phyloP scores from a whole-genome alignment of 345 rosid species.

The Raphanus sativus region DNA sequence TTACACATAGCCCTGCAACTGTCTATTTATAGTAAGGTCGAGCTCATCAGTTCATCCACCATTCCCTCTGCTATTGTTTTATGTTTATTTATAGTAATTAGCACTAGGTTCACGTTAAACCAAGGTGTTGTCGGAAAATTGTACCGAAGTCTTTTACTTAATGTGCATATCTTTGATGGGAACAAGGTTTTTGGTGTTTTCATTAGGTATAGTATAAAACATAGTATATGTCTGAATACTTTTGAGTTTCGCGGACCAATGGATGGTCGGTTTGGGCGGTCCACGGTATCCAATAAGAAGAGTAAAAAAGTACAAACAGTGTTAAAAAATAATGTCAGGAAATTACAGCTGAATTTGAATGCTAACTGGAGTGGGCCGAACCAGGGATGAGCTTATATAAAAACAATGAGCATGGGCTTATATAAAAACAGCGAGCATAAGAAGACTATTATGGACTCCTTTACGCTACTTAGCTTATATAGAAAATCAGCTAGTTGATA shows the following conservation, averaged over 20 bases:
- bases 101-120: conserved; percentile 10
- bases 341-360: not conserved
- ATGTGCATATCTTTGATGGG: too few species aligned
- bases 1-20: not conserved
- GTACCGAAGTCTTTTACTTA: too few species aligned
- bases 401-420: too few species aligned
- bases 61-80: conserved; percentile 1
- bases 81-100: conserved; percentile 2
- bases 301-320: not conserved
- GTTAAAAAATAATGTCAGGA: not conserved
- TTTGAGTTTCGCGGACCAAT: not conserved
- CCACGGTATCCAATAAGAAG: conserved; percentile 17
- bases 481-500: not conserved
- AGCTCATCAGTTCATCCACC: not conserved
- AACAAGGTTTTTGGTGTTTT: too few species aligned
- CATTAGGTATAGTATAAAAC: too few species aligned
- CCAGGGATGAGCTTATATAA: too few species aligned
- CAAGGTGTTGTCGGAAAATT: too few species aligned
- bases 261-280: conserved; percentile 36
- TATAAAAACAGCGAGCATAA: not conserved
- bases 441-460: not conserved
- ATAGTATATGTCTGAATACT: conserved; percentile 21
- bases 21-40: conserved; percentile 20
- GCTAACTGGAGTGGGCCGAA: conserved; percentile 8
- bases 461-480: not conserved